phyloP scores from a whole-genome alignment of 805 yeast species.

The Metschnikowia matae region DNA sequence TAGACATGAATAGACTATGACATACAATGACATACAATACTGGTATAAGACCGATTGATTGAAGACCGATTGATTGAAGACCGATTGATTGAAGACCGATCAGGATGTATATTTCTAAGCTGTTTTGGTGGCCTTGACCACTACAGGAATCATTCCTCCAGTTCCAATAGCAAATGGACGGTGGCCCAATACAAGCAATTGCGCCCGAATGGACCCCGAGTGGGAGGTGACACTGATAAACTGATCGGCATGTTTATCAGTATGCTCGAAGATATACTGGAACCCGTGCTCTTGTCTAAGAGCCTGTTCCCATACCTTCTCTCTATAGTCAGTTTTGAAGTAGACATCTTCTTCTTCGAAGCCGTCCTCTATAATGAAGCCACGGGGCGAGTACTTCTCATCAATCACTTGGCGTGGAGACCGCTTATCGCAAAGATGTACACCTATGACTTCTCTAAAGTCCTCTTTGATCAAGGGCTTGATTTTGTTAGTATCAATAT shows the following conservation, averaged over 20 bases:
- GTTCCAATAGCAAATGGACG: conserved; percentile 47
- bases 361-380: conserved; percentile 41
- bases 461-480: conserved; percentile 43
- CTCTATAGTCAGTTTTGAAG: conserved; percentile 38
- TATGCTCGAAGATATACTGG: conserved; percentile 31
- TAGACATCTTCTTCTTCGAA: conserved; percentile 45
- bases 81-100: too few relatives aligned
- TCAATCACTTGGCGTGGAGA: conserved; percentile 33
- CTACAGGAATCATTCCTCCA: conserved; percentile 55
- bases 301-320: conserved; percentile 39
- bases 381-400: conserved; percentile 38
- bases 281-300: conserved; percentile 32
- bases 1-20: not conserved
- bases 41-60: too few relatives aligned
- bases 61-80: too few relatives aligned
- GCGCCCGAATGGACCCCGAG: conserved; percentile 48
- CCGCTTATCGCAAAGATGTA: conserved; percentile 49
- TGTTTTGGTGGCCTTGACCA: conserved; percentile 37
- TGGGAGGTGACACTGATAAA: conserved; percentile 46
- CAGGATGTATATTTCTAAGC: too few relatives aligned
- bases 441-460: conserved; percentile 47
- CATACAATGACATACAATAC: too few relatives aligned
- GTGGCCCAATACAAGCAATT: conserved; percentile 45
- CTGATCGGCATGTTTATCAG: conserved; percentile 19
- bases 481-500: conserved; percentile 20